phyloP scores from a whole-genome alignment of 2,329 filamentous ascomycete species.

The Cephalotrichum gorgonifer region DNA sequence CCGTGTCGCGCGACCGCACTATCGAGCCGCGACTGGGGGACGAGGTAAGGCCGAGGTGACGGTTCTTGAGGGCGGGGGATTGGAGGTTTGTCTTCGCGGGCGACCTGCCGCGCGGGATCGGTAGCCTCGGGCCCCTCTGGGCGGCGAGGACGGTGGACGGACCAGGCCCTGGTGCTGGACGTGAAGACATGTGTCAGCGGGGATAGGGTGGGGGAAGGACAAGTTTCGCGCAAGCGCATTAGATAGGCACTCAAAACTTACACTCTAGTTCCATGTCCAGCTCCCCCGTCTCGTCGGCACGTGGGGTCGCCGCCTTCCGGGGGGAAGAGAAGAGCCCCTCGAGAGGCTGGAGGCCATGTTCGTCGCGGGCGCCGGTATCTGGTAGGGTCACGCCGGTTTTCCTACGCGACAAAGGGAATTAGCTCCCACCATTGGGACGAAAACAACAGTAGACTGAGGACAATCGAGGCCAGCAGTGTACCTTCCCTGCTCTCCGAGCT shows the following conservation, averaged over 20 bases:
- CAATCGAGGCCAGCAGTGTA: slow-evolving; percentile 11
- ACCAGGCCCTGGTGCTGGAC: slow-evolving; percentile 40
- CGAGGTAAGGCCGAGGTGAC: slow-evolving; percentile 42
- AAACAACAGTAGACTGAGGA: background rate
- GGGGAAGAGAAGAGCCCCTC: slow-evolving; percentile 86
- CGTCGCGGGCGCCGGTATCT: slow-evolving; percentile 73
- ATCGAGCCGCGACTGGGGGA: slow-evolving; percentile 34
- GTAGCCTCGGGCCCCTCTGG: slow-evolving; percentile 36
- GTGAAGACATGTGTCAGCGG: background rate
- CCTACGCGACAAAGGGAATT: slow-evolving; percentile 34
- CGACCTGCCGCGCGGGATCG: slow-evolving; percentile 40
- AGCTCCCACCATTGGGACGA: background rate
- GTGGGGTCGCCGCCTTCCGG: slow-evolving; percentile 34
- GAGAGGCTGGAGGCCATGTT: slow-evolving; percentile 83
- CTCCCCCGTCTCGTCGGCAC: slow-evolving; percentile 23
- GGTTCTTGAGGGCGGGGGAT: slow-evolving; percentile 52
- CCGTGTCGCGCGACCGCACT: slow-evolving; percentile 13
- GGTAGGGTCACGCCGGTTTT: slow-evolving; percentile 81
- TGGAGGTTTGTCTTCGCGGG: slow-evolving; percentile 53
- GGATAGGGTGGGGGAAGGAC: no score
- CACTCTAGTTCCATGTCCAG: slow-evolving; percentile 41
- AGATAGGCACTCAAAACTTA: background rate
- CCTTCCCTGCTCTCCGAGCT: slow-evolving; percentile 26
- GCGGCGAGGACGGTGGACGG: slow-evolving; percentile 41
- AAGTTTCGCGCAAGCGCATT: no score